phyloP scores from a whole-genome alignment of 176 grass and related monocot genomes.

The Bolboschoenus planiculmis region DNA sequence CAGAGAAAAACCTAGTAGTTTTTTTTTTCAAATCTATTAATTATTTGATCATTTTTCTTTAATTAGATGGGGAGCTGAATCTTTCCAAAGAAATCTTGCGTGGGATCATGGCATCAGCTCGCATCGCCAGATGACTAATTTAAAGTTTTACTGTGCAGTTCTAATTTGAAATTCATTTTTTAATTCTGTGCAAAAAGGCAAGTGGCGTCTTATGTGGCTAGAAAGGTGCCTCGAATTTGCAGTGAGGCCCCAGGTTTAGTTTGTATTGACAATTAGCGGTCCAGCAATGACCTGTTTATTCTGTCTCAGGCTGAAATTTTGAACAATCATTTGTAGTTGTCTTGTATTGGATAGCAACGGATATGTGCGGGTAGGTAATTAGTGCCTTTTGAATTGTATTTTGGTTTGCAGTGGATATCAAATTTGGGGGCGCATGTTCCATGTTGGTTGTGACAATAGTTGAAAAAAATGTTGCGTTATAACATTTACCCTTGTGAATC shows the following conservation, averaged over 20 bases:
- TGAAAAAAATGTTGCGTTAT: constrained; percentile 11
- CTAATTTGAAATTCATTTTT: constrained; percentile 68
- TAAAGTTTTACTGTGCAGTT: constrained; percentile 81
- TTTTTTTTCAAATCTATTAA: background rate
- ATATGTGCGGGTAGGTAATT: constrained; percentile 14
- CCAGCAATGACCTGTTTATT: constrained; percentile 47
- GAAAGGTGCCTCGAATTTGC: constrained; percentile 31
- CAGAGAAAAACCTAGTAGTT: background rate
- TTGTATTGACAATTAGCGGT: constrained; percentile 43
- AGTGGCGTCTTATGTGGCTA: constrained; percentile 33
- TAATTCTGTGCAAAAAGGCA: constrained; percentile 69
- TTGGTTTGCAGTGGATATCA: constrained; percentile 14
- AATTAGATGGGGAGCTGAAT: constrained; percentile 19
- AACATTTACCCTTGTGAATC: background rate
- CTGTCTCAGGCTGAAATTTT: constrained; percentile 23
- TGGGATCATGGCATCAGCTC: constrained; percentile 42
- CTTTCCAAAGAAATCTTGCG: constrained; percentile 33
- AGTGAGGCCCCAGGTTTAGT: constrained; percentile 28
- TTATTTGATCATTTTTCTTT: background rate
- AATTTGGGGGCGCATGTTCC: constrained; percentile 1
- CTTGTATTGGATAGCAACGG: constrained; percentile 15
- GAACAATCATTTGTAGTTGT: constrained; percentile 22
- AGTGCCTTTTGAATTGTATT: constrained; percentile 8
- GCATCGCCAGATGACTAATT: constrained; percentile 52
- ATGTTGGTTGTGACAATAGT: constrained; percentile 23